phyloP scores from a whole-genome alignment of 2,329 filamentous ascomycete species.

The Colletotrichum limetticola region DNA sequence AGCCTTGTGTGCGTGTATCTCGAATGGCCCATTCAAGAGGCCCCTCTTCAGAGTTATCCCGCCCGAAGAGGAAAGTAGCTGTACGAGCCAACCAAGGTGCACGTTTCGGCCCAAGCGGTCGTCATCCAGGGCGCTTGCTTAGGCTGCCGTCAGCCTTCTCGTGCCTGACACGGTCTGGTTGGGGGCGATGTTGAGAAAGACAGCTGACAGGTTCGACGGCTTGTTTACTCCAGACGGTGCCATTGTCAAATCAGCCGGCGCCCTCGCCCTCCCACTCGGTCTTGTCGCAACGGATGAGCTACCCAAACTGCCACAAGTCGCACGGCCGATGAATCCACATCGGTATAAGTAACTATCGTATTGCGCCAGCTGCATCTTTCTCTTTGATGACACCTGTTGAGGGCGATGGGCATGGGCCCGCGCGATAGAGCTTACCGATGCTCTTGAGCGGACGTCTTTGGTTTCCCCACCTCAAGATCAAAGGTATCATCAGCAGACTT shows the following conservation, averaged over 20 bases:
- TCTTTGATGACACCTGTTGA: constrained; percentile 11
- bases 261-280: constrained; percentile 42
- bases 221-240: constrained; percentile 34
- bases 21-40: not conserved
- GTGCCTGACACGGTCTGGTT: constrained; percentile 39
- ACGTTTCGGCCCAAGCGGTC: constrained; percentile 28
- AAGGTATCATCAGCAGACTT: constrained; percentile 12
- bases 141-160: constrained; percentile 42
- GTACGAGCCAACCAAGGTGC: constrained; percentile 20
- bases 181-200: constrained; percentile 14
- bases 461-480: not conserved
- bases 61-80: constrained; percentile 3
- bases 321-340: constrained; percentile 12
- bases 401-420: not conserved
- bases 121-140: constrained; percentile 30
- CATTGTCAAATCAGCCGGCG: constrained; percentile 48
- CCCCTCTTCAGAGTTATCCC: not conserved
- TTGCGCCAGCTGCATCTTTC: constrained; percentile 10
- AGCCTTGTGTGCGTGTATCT: constrained; percentile 29
- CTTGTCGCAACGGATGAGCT: constrained; percentile 38
- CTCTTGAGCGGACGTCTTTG: not conserved
- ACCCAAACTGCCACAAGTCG: constrained; percentile 19
- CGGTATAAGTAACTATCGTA: constrained; percentile 9
- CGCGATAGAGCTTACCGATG: not conserved
- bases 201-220: constrained; percentile 26